Evolutionary conservation across 192 early-diverging fungal genomes (phyloP), one percentile per base, ranked within the genome.

Genomic region (Coemansia sp.): DNA sequence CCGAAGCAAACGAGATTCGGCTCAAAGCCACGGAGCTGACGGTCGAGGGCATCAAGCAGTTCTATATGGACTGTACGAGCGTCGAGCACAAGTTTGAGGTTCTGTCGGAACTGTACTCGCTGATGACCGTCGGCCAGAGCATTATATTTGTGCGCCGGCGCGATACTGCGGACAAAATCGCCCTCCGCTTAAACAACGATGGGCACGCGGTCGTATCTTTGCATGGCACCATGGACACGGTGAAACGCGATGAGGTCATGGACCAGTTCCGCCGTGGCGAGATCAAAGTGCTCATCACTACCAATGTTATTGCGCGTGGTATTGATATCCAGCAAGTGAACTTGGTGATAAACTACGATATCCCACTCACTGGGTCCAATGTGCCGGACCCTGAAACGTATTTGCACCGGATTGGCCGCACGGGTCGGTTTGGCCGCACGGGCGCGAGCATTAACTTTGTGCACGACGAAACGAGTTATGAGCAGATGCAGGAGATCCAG

Each of bases 271-370:
- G 95, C 64, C 78, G 84, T 11, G 97, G 97, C 28, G 82, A 87
- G 20, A 88, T 85, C 77, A 96, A 96, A 81, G 97, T 98, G 0
- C 79, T 98, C 55, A 93, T 98, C 56, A 93, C 95, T 5, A 98
- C 97, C 31, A 98, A 98, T 64, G 97, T 98, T 3, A 83, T 99
- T 62, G 88, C 97, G 1, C 93, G 97, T 38, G 97, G 97, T 49
- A 99, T 99, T 75, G 97, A 99, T 75, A 93, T 97, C 69, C 84
- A 89, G 15, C 94, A 95, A 77, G 94, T 98, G 59, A 93, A 91
- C 63, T 77, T 95, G 64, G 97, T 99, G 10, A 87, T 99, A 70
- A 99, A 99, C 84, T 97, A 91, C 57, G 97, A 99, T 65, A 87
- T 99, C 46, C 97, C 97, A 8, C 58, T 91, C 19, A 89, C 91